phyloP scores from a whole-genome alignment of 306 rosid genomes.

The Carpinus fangiana region DNA sequence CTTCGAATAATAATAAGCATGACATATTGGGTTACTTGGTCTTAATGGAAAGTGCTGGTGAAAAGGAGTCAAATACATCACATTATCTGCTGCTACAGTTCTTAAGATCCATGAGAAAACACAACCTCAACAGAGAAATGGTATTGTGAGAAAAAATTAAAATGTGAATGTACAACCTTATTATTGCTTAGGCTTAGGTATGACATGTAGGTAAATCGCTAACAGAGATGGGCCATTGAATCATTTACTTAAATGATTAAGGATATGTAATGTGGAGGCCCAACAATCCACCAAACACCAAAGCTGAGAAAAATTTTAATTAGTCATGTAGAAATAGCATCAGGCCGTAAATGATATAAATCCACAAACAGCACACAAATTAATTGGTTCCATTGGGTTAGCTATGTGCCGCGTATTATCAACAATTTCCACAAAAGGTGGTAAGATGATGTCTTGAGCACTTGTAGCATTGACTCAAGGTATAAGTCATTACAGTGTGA shows the following conservation, averaged over 20 bases:
- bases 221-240: neutral
- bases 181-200: constrained; percentile 1
- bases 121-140: neutral
- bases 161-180: neutral
- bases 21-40: neutral
- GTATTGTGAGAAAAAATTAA: neutral
- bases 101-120: neutral
- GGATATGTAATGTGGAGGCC: constrained; percentile 8
- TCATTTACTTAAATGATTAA: constrained; percentile 12
- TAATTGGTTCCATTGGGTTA: no score
- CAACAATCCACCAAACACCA: neutral
- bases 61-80: neutral
- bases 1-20: neutral
- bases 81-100: neutral
- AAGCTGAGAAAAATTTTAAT: neutral
- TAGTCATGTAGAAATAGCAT: neutral
- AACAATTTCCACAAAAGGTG: no score
- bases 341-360: neutral
- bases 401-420: no score
- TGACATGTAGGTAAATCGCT: constrained; percentile 5
- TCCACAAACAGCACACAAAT: neutral
- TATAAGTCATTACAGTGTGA: constrained; percentile 1
- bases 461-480: neutral
- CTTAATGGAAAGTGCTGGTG: neutral
- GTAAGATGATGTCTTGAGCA: no score